Percentiles rank a stretch among this genome's conserved stretches.
phyloP scores from a whole-genome alignment of 2,329 filamentous ascomycete genomes.

The Colletotrichum melonis region DNA sequence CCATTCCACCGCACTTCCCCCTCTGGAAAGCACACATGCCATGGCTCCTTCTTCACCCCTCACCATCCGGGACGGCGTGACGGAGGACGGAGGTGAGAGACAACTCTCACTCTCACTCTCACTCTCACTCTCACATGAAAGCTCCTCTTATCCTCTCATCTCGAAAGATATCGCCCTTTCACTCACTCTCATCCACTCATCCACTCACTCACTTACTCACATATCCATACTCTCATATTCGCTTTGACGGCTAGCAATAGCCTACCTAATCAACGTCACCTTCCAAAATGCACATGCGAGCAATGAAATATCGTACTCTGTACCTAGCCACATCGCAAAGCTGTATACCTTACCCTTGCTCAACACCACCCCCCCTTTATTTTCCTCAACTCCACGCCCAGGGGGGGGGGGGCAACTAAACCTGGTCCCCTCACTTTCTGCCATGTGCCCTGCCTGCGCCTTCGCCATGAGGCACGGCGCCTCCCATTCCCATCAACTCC shows the following conservation, averaged over 20 bases:
- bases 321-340: neutral
- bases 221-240: neutral
- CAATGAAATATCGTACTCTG: neutral
- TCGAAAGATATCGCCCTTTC: neutral
- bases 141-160: neutral
- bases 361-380: neutral
- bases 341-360: neutral
- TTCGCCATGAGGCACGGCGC: constrained; percentile 10
- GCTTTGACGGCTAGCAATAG: neutral
- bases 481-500: constrained; percentile 11
- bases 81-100: neutral
- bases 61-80: neutral
- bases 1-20: neutral
- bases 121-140: neutral
- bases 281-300: neutral
- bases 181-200: neutral
- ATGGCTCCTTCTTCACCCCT: neutral
- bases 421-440: constrained; percentile 14
- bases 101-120: neutral
- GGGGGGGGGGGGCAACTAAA: neutral
- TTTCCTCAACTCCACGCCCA: constrained; percentile 5
- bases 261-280: neutral
- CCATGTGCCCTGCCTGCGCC: constrained; percentile 20
- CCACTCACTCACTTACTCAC: neutral
- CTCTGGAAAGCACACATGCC: neutral